Percentiles rank a stretch among this genome's conserved stretches.
Conservation (phyloP, 2,329 filamentous ascomycete genomes). For the Ceratocystis cacaofunesta region DNA sequence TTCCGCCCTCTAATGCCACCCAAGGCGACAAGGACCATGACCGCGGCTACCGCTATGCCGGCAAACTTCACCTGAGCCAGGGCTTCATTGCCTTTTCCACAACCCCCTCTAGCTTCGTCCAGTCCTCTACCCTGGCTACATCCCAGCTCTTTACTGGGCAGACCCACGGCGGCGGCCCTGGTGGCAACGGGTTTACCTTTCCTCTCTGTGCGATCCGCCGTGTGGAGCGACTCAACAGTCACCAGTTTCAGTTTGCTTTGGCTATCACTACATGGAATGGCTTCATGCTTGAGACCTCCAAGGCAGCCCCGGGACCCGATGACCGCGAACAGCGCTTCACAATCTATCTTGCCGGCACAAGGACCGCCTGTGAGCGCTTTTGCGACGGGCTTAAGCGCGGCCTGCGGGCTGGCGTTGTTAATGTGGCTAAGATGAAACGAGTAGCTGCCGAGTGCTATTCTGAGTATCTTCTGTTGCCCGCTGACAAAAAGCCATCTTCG, state of each 20-base stretch:
- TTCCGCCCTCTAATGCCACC: slow-evolving; percentile 52
- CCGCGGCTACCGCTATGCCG: slow-evolving; percentile 74
- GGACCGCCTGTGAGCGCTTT: slow-evolving; percentile 83
- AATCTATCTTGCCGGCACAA: slow-evolving; percentile 75
- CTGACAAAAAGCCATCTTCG: slow-evolving; percentile 31
- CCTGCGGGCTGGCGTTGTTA: slow-evolving; percentile 70
- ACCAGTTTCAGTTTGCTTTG: slow-evolving; percentile 83
- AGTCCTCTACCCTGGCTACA: slow-evolving; percentile 61
- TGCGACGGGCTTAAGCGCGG: slow-evolving; percentile 92
- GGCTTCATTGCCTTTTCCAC: slow-evolving; percentile 94
- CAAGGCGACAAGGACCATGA: slow-evolving; percentile 57
- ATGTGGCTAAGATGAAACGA: slow-evolving; percentile 67
- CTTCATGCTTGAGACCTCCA: slow-evolving; percentile 40
- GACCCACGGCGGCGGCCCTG: slow-evolving; percentile 81
- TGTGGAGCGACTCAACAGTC: slow-evolving; percentile 84
- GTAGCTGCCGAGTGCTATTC: slow-evolving; percentile 82
- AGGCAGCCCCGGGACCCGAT: slow-evolving; percentile 23
- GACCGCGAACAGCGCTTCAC: slow-evolving; percentile 68
- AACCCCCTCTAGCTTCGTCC: slow-evolving; percentile 72
- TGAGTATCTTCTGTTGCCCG: slow-evolving; percentile 57
- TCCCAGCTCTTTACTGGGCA: slow-evolving; percentile 81
- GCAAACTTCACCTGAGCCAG: slow-evolving; percentile 87
- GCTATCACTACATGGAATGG: slow-evolving; percentile 92
- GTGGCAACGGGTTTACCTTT: slow-evolving; percentile 89
- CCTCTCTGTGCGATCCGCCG: slow-evolving; percentile 81